Base-by-base conservation (phyloP, 2,329 filamentous ascomycete species). In the Hypomyces rosellus region DNA sequence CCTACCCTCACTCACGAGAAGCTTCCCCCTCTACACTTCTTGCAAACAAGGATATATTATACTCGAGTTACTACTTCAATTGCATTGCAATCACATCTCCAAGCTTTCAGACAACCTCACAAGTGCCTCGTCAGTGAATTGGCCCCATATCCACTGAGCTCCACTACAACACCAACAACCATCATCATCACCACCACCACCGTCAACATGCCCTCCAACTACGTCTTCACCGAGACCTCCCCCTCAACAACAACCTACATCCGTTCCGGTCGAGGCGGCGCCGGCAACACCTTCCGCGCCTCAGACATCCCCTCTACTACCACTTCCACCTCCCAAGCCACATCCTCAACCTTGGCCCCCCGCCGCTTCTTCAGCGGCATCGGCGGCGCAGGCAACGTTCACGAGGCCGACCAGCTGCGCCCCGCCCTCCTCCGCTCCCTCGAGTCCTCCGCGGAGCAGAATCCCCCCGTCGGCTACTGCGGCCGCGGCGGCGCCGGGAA, bases 401-500 rank as follows among this genome's bases (percentile, higher is more conserved):
- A 80, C 69, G 69, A 69, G 34, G 63, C 70, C 22, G 63, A 70
- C n/a, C n/a, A 53, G 37, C 42, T 46, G 4, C 44, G 45, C 7
- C 49, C 51, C 14, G 53, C 62, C 59, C 13, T 65, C 77, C 52
- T 53, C 45, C 33, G 46, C 39, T 69, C 77, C 46, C 73, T 77
- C 50, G 75, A 78, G 50, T 65, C 81, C 50, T 57, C 69, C 63
- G 60, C 65, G 61, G 63, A 68, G 53, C 48, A 42, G 18, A 59
- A 57, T 38, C 68, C 71, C 49, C 62, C 71, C 50, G 73, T 76
- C 63, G 86, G 84, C 69, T 77, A 83, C 67, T 77, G 77, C 13
- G 84, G 84, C 58, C 81, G 84, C 49, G 84, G 84, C 57, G 84
- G 84, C 53, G 82, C 82, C 2, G 84, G 84, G 59, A 70, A 70